These are phyloP conservation scores for Xerocomus spinulosus DNA, from an alignment of 768 basidiomycete genomes.

Conservation along the genomic window DNA sequence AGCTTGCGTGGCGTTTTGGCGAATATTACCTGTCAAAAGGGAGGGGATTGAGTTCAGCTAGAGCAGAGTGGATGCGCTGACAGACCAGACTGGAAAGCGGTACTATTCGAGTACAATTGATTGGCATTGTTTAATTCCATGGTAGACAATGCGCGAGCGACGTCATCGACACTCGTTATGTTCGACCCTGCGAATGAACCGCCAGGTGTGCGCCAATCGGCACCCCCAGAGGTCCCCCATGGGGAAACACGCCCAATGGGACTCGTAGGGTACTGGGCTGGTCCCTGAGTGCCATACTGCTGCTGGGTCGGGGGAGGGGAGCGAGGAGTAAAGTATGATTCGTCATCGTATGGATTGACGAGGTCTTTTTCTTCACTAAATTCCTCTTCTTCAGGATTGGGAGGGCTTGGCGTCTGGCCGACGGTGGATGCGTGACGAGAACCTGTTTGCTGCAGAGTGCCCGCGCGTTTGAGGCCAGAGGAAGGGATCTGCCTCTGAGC, in stretches of 20 bases:
- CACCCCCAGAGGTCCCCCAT: constrained; percentile 50
- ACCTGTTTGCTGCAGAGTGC: constrained; percentile 55
- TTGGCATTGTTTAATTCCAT: constrained; percentile 51
- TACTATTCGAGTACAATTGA: constrained; percentile 27
- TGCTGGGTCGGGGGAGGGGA: constrained; percentile 40
- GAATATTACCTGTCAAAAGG: constrained; percentile 36
- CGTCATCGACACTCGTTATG: constrained; percentile 57
- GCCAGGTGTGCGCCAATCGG: constrained; percentile 55
- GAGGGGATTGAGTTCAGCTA: constrained; percentile 46
- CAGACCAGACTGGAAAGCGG: constrained; percentile 43
- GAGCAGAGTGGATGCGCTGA: constrained; percentile 67
- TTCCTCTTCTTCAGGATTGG: constrained; percentile 52
- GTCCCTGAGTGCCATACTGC: constrained; percentile 33
- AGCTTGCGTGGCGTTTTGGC: constrained; percentile 37
- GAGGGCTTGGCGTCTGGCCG: constrained; percentile 41
- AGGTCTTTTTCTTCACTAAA: constrained; percentile 44
- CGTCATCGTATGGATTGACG: constrained; percentile 46
- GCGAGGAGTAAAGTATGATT: constrained; percentile 48
- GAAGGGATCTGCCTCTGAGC: constrained; percentile 49
- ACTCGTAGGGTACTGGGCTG: constrained; percentile 45
- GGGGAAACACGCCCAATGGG: constrained; percentile 62
- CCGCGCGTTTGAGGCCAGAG: constrained; percentile 65
- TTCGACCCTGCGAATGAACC: constrained; percentile 30
- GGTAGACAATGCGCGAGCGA: constrained; percentile 65
- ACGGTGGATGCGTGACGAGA: constrained; percentile 29